Conservation (phyloP, 129 eudicot genomes). For the Flaveria sonorensis region DNA sequence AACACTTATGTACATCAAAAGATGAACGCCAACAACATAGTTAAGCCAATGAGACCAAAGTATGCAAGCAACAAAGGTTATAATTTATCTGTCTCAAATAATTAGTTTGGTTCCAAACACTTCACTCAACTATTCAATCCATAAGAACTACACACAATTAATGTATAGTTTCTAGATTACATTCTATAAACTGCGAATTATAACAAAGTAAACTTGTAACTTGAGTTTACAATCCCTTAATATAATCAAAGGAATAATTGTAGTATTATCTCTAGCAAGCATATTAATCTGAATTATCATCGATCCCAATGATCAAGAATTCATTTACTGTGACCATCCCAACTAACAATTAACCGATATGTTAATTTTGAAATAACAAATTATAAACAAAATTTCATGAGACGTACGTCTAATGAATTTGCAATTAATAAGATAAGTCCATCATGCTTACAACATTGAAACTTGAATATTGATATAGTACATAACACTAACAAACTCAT, state of each 20-base stretch:
- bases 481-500: not conserved
- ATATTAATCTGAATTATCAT: not conserved
- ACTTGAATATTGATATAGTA: conserved; percentile 14
- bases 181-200: not conserved
- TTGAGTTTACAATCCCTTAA: too few species aligned
- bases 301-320: conserved; percentile 18
- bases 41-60: not conserved
- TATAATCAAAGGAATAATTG: not conserved
- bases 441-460: conserved; percentile 15
- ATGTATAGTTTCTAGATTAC: not conserved
- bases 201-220: too few species aligned
- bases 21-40: not conserved
- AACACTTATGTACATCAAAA: not conserved
- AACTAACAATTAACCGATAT: not conserved
- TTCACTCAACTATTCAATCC: not conserved
- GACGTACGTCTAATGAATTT: not conserved
- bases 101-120: not conserved
- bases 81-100: not conserved
- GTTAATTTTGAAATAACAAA: not conserved
- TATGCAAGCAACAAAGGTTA: not conserved
- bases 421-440: not conserved
- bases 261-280: conserved; percentile 2
- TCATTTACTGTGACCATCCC: not conserved
- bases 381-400: not conserved
- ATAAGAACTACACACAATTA: not conserved